Percentiles rank a stretch among this genome's conserved stretches.
These are phyloP conservation scores for Stromatinia cepivora DNA, from an alignment of 2,329 filamentous ascomycete species.

Conservation along the genomic window DNA sequence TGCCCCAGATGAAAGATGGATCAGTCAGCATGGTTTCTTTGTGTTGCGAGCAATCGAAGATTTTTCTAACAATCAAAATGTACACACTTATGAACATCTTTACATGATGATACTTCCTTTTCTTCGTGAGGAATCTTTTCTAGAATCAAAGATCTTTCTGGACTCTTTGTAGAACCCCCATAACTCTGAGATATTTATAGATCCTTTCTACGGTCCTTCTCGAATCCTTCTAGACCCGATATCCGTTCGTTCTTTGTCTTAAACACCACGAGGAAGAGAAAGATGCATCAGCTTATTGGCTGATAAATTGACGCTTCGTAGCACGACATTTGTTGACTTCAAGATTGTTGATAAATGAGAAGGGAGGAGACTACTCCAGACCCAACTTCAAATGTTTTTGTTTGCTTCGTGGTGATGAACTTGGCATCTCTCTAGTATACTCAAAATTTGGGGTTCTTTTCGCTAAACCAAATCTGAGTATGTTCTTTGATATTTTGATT, in stretches of 20 bases:
- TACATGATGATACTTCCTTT: not conserved
- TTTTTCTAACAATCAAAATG: not conserved
- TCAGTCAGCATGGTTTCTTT: not conserved
- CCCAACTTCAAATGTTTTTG: not conserved
- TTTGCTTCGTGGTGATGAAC: not conserved
- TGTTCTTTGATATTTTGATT: not conserved
- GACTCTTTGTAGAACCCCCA: not conserved
- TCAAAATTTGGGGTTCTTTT: not conserved
- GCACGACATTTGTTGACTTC: not conserved
- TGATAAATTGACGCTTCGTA: not conserved
- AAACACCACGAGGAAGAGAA: not conserved
- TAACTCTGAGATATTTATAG: not conserved
- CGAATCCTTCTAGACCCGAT: not conserved
- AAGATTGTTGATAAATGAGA: not conserved
- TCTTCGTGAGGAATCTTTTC: not conserved
- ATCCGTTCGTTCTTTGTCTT: not conserved
- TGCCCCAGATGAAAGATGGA: not conserved
- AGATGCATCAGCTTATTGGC: not conserved
- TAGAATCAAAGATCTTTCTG: not conserved
- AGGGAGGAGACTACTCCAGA: not conserved
- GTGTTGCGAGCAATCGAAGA: not conserved
- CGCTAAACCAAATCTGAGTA: not conserved
- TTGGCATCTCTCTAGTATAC: not conserved
- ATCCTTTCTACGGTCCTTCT: not conserved
- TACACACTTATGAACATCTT: not conserved